A percentile compares a stretch with the other conserved stretches of the same genome.
Evolutionary conservation across 768 basidiomycete genomes (phyloP).

Genomic region (Termitomyces bulborhizus): DNA sequence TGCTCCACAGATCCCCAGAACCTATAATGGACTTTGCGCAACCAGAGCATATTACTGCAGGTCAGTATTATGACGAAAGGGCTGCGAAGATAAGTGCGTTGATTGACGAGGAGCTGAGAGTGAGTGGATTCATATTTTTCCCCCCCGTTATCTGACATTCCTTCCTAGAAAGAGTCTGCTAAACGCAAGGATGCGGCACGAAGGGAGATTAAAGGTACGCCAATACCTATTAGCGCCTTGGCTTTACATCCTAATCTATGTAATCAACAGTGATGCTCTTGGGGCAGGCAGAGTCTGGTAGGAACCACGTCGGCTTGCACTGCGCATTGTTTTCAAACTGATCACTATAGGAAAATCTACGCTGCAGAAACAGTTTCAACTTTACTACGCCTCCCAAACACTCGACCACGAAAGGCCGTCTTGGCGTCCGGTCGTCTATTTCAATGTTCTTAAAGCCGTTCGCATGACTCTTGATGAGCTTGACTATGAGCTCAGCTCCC

Average conservation of each 20-base stretch:
- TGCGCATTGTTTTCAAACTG: not conserved
- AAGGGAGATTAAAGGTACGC: constrained; percentile 44
- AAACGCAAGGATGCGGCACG: constrained; percentile 36
- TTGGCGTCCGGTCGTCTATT: constrained; percentile 78
- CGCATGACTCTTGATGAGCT: constrained; percentile 70
- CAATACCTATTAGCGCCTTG: not conserved
- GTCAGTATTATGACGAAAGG: constrained; percentile 29
- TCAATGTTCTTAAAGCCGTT: constrained; percentile 78
- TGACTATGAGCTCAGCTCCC: constrained; percentile 45
- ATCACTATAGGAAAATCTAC: constrained; percentile 63
- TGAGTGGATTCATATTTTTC: constrained; percentile 14
- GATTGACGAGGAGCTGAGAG: constrained; percentile 56
- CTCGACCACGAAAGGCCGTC: constrained; percentile 67
- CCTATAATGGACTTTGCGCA: constrained; percentile 8
- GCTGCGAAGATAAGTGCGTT: constrained; percentile 40
- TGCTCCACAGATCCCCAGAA: constrained; percentile 7
- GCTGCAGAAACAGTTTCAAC: constrained; percentile 79
- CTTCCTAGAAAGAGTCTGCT: constrained; percentile 41
- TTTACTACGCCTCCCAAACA: constrained; percentile 66
- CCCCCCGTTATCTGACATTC: not conserved
- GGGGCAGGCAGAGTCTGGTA: constrained; percentile 70
- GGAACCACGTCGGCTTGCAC: not conserved
- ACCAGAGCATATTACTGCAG: constrained; percentile 7
- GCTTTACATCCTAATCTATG: not conserved
- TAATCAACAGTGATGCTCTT: constrained; percentile 55